A percentile compares a stretch with the other conserved stretches of the same genome.
phyloP scores from a whole-genome alignment of 208 protist species.

The Trypanosoma boissoni region DNA sequence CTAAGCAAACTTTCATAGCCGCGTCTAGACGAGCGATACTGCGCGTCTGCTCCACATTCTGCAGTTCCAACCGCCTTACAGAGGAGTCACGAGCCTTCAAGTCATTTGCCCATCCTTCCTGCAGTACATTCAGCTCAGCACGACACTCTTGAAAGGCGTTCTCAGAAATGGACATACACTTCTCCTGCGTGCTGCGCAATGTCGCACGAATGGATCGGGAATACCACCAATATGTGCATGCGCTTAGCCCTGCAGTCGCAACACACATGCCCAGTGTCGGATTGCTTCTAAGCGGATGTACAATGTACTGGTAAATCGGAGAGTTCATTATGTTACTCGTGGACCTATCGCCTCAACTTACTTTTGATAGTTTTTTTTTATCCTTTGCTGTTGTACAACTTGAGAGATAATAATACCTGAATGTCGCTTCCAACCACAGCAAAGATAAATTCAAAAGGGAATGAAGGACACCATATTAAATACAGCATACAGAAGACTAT shows the following conservation, averaged over 20 bases:
- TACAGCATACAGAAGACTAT: too few relatives aligned
- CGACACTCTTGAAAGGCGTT: slow-evolving; percentile 62
- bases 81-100: slow-evolving; percentile 66
- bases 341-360: too few relatives aligned
- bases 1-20: slow-evolving; percentile 79
- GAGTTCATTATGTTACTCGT: slow-evolving; percentile 26
- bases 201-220: slow-evolving; percentile 42
- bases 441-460: too few relatives aligned
- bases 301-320: slow-evolving; percentile 37
- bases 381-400: too few relatives aligned
- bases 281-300: slow-evolving; percentile 49
- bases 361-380: too few relatives aligned
- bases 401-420: too few relatives aligned
- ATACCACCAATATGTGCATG: slow-evolving; percentile 77
- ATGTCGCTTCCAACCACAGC: too few relatives aligned
- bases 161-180: slow-evolving; percentile 45
- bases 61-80: slow-evolving; percentile 76
- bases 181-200: slow-evolving; percentile 47
- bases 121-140: slow-evolving; percentile 58
- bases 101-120: slow-evolving; percentile 64
- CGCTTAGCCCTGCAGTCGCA: slow-evolving; percentile 46
- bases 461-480: too few relatives aligned
- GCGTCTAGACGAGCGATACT: slow-evolving; percentile 74
- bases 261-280: slow-evolving; percentile 44
- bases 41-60: slow-evolving; percentile 87